Conservation (phyloP, 2,329 filamentous ascomycete genomes). For the Claviceps sorghi region DNA sequence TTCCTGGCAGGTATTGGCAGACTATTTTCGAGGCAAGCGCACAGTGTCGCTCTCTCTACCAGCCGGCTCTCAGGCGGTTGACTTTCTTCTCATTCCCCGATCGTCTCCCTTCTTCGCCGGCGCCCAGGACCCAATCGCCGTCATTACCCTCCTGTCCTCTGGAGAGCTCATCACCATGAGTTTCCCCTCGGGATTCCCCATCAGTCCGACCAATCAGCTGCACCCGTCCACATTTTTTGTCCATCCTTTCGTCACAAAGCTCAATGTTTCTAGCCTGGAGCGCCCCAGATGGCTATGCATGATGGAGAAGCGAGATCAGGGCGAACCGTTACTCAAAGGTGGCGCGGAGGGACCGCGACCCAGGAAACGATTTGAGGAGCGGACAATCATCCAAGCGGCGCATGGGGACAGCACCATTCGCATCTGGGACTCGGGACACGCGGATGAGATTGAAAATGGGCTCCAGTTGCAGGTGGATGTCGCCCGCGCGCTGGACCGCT, state of each 20-base stretch:
- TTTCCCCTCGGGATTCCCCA: constrained; percentile 83
- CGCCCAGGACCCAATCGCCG: constrained; percentile 77
- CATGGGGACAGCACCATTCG: constrained; percentile 87
- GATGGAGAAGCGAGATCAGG: constrained; percentile 67
- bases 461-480: constrained; percentile 73
- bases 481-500: constrained; percentile 66
- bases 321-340: constrained; percentile 63
- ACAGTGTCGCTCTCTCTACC: constrained; percentile 62
- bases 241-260: constrained; percentile 70
- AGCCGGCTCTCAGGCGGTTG: constrained; percentile 57
- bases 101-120: constrained; percentile 73
- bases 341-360: constrained; percentile 58
- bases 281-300: constrained; percentile 78
- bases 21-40: constrained; percentile 66
- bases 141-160: constrained; percentile 65
- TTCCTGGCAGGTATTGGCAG: constrained; percentile 67
- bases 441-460: constrained; percentile 84
- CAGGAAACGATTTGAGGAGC: constrained; percentile 62
- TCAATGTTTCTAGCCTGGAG: constrained; percentile 58
- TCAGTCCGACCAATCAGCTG: constrained; percentile 83
- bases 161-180: constrained; percentile 82
- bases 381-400: constrained; percentile 73
- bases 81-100: constrained; percentile 75
- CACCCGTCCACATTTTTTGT: constrained; percentile 78
- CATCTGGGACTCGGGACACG: constrained; percentile 84